Evolutionary conservation across 495 filamentous ascomycete genomes (phyloP).

Genomic region (Amorphotheca resinae): DNA sequence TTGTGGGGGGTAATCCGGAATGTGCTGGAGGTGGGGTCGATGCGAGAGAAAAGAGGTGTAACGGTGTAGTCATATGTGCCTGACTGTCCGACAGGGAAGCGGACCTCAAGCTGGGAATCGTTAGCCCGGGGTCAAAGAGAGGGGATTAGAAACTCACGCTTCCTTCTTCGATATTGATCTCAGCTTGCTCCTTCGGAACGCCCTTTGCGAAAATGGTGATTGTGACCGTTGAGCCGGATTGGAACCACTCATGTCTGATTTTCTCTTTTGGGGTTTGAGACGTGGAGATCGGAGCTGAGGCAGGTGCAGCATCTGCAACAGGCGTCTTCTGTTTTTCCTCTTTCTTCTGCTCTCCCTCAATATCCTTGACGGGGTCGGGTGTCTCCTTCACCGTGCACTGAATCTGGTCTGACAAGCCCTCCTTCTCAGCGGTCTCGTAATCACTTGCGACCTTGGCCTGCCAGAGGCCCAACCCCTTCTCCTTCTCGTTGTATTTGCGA

Average conservation of each 20-base stretch:
- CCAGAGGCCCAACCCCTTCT: constrained; percentile 54
- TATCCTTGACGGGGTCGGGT: constrained; percentile 33
- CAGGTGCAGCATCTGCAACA: constrained; percentile 1
- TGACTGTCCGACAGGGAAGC: constrained; percentile 48
- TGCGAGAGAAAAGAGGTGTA: constrained; percentile 53
- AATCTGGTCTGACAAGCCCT: constrained; percentile 40
- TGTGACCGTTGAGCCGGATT: constrained; percentile 50
- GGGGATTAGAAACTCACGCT: constrained; percentile 4
- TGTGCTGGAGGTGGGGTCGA: constrained; percentile 47
- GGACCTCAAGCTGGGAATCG: constrained; percentile 40
- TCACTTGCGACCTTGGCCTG: constrained; percentile 39
- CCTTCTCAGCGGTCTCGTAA: constrained; percentile 37
- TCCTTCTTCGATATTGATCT: constrained; percentile 13
- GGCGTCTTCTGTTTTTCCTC: constrained; percentile 13
- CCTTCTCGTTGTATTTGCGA: constrained; percentile 43
- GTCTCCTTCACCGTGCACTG: constrained; percentile 49
- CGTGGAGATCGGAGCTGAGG: constrained; percentile 1
- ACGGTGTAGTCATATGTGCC: constrained; percentile 55
- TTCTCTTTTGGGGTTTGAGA: constrained; percentile 42
- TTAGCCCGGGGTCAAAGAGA: constrained; percentile 12
- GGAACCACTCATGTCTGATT: constrained; percentile 73
- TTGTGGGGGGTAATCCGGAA: constrained; percentile 64
- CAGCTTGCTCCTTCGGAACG: constrained; percentile 29
- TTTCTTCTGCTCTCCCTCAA: constrained; percentile 5
- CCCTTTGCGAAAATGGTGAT: constrained; percentile 64